Evolutionary conservation across 2,329 filamentous ascomycete genomes (phyloP), one percentile per base, ranked within the genome.

Genomic region (Colletotrichum camelliae): DNA sequence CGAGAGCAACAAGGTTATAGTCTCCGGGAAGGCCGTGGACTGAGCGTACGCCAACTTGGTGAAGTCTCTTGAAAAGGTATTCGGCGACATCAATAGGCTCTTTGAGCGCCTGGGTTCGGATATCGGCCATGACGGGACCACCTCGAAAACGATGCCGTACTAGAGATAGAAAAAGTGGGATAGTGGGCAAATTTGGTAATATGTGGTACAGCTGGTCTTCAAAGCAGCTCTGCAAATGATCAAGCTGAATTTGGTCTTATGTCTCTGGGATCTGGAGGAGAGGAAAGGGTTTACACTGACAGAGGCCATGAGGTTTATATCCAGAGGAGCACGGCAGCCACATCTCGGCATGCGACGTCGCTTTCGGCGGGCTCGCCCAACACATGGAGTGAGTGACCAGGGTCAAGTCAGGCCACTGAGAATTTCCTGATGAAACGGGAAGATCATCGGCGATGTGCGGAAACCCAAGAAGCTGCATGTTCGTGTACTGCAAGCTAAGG

Each of bases 1-100:
- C 93, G 29, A 95, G 87, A 10, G 92, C 88, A 18, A 91, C 88
- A 65, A 95, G 88, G 81, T 95, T 95, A 85, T 93, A 95, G 84
- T 95, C 94, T 21, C 92, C 93, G 5, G 93, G 93, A n/a, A 94
- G 85, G 61, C 93, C 93, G 79, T 94, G 92, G 71, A 94, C 86
- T 13, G 92, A 93, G 69, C 89, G 87, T 37, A 94, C 89, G 35
- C 92, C 92, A 43, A 94, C 84, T 81, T 94, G 89, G 77, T 90
- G 86, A 16, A 94, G 87, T 70, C 93, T 88, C 61, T 86, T 89
- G 82, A 94, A 94, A 80, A 94, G 89, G 80, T 94, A 94, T 81
- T 94, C 90, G 72, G 91, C 91, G 68, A 94, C 90, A 76, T 93
- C 90, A 33, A 91, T 81, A 52, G 89, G 89, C 81, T 88, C 85